Evolutionary conservation across 1,139 yeast genomes (phyloP).

Genomic region (Zygosaccharomyces sapae): DNA sequence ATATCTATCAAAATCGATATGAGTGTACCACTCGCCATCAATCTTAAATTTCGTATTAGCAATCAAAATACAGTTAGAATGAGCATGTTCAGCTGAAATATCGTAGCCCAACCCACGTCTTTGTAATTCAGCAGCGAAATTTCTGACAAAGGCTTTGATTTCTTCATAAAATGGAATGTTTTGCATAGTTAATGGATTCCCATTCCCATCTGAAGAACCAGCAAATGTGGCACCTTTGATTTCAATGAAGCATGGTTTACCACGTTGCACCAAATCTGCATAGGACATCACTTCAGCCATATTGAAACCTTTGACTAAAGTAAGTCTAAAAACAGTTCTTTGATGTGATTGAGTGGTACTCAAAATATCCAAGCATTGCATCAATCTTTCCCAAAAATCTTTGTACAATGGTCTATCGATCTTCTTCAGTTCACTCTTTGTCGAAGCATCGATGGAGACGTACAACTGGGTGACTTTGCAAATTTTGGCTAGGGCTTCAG

Average conservation of each 20-base stretch:
- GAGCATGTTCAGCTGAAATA: slow-evolving; percentile 93
- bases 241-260: slow-evolving; percentile 82
- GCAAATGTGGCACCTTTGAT: slow-evolving; percentile 94
- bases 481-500: slow-evolving; percentile 67
- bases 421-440: slow-evolving; percentile 69
- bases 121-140: slow-evolving; percentile 54
- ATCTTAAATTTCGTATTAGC: slow-evolving; percentile 72
- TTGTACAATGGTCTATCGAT: slow-evolving; percentile 86
- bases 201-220: slow-evolving; percentile 75
- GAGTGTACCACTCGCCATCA: slow-evolving; percentile 79
- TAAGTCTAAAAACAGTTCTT: slow-evolving; percentile 85
- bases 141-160: slow-evolving; percentile 68
- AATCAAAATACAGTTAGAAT: slow-evolving; percentile 83
- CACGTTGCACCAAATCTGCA: slow-evolving; percentile 81
- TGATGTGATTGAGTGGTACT: slow-evolving; percentile 70
- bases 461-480: slow-evolving; percentile 82
- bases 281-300: slow-evolving; percentile 79
- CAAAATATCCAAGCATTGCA: slow-evolving; percentile 74
- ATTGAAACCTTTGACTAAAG: slow-evolving; percentile 88
- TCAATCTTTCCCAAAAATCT: slow-evolving; percentile 89
- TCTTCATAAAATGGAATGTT: slow-evolving; percentile 93
- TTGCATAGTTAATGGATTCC: slow-evolving; percentile 90
- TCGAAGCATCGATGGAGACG: slow-evolving; percentile 90
- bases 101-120: slow-evolving; percentile 68
- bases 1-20: slow-evolving; percentile 75